Conservation (phyloP, 768 basidiomycete genomes). For the Naganishia vaughanmartiniae region DNA sequence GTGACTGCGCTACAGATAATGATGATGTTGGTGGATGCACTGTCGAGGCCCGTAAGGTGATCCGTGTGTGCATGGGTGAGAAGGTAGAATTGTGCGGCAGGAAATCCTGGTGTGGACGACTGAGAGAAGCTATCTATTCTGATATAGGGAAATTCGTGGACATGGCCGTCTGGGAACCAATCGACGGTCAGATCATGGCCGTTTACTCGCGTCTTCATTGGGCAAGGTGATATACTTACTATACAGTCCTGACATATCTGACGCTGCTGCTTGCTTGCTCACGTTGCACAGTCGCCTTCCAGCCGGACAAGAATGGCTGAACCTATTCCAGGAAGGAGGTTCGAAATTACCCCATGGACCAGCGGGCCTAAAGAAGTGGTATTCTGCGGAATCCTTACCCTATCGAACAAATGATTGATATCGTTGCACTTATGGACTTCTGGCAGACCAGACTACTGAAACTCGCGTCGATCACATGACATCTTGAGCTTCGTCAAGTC, state of each 20-base stretch:
- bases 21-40: conserved; percentile 68
- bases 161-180: conserved; percentile 59
- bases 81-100: conserved; percentile 62
- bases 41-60: conserved; percentile 68
- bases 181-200: background rate
- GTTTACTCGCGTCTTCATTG: background rate
- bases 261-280: background rate
- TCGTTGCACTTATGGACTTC: no score
- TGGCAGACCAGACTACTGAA: no score
- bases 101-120: conserved; percentile 41
- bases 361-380: no score
- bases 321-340: no score
- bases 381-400: no score
- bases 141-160: conserved; percentile 71
- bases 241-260: conserved; percentile 46
- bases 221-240: conserved; percentile 31
- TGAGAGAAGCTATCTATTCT: conserved; percentile 78
- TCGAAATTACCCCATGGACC: no score
- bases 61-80: conserved; percentile 87
- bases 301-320: background rate
- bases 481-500: no score
- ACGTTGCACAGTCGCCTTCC: background rate
- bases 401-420: no score
- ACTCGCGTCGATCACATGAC: no score
- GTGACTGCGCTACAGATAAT: conserved; percentile 79